phyloP scores from a whole-genome alignment of 108 stramenopile species.

The Cyclotella distinguenda region DNA sequence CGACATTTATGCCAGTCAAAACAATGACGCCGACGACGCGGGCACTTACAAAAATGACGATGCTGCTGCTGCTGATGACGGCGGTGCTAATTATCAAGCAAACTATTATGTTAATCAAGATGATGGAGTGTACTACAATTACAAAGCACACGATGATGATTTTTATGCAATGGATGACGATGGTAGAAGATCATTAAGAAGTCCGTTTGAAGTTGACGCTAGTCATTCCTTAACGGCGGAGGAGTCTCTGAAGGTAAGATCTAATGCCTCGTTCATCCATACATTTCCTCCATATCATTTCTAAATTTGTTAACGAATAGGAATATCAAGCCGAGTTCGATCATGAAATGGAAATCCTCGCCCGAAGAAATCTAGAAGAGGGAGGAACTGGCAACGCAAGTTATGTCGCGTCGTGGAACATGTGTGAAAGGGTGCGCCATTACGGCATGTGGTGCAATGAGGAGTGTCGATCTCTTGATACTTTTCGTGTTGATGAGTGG shows the following conservation, averaged over 20 bases:
- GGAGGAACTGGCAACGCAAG: slow-evolving; percentile 27
- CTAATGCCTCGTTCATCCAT: background rate
- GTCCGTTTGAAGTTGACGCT: slow-evolving; percentile 19
- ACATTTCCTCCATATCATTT: background rate
- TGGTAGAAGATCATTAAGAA: slow-evolving; percentile 23
- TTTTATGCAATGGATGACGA: slow-evolving; percentile 57
- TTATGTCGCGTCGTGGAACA: slow-evolving; percentile 70
- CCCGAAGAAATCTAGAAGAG: slow-evolving; percentile 21
- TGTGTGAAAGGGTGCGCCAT: slow-evolving; percentile 76
- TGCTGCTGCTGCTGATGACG: slow-evolving; percentile 17
- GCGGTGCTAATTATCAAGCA: slow-evolving; percentile 4
- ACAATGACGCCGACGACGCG: slow-evolving; percentile 40
- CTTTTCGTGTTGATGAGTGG: slow-evolving; percentile 81
- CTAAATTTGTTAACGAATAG: background rate
- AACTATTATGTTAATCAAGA: slow-evolving; percentile 36
- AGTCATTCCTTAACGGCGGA: slow-evolving; percentile 42
- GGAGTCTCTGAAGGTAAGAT: slow-evolving; percentile 26
- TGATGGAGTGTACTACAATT: slow-evolving; percentile 41
- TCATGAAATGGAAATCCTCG: slow-evolving; percentile 34
- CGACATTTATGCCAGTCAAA: slow-evolving; percentile 45
- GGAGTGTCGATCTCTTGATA: slow-evolving; percentile 73
- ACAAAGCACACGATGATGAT: slow-evolving; percentile 38
- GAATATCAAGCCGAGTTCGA: slow-evolving; percentile 36
- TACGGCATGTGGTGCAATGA: slow-evolving; percentile 87
- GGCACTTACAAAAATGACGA: slow-evolving; percentile 31